Evolutionary conservation across 768 basidiomycete species (phyloP), one percentile per base, ranked within the genome.

Genomic region (Phlebiopsis flavidoalba): DNA sequence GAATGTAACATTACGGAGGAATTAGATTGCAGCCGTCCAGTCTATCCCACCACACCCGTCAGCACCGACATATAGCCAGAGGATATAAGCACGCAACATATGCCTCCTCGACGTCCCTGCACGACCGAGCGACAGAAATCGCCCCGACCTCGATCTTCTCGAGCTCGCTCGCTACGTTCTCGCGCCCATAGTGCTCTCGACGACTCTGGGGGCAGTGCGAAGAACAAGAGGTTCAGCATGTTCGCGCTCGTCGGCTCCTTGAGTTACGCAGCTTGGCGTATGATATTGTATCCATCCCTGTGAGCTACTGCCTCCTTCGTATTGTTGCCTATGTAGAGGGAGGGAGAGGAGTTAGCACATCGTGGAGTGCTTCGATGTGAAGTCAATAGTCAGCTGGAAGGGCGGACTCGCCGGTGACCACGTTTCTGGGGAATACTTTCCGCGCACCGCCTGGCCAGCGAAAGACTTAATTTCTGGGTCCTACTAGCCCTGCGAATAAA

Each of bases 241-340:
- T 58, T 96, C 94, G 74, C 87, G 93, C n/a, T n/a, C 7, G 89
- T 88, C 50, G 93, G 93, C 74, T 96, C 94, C 78, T 91, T 92
- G 82, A 94, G 70, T 91, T 84, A 58, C 94, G 86, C 49, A 97
- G 83, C 64, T 94, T n/a, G n/a, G 91, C 22, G 91, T 90, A n/a
- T 52, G 89, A 91, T 70, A 93, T 93, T 55, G 85, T 89, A 43
- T 89, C 79, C 91, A 92, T 93, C 24, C 22, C 52, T 17, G 52
- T 43, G 40, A 12, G 17, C 12, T 17, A 43, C 40, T 43, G 3
- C 40, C 17, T 10, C 12, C 40, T 43, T 43, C 40, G 17, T 3
- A 12, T 43, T n/a, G n/a, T 2, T 12, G 17, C 40, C 40, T 43
- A 17, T 3, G 11, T 17, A 12, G 40, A 43, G 40, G 40, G 3